Evolutionary conservation across 1,284 basidiomycete species (phyloP).

Genomic region (Papiliotrema fonsecae): DNA sequence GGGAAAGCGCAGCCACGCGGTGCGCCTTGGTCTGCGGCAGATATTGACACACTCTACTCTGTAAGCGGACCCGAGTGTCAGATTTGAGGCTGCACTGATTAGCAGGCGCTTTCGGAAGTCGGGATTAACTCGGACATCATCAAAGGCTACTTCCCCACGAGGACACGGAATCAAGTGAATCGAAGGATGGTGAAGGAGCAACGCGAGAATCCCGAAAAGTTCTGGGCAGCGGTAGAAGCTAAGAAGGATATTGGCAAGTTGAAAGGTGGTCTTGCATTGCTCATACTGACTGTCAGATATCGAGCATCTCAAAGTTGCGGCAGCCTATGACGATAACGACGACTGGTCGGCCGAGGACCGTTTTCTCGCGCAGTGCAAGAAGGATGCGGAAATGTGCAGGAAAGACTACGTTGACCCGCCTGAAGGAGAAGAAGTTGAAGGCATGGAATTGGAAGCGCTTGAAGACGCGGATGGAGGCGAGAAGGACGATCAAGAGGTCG

Average conservation of each 20-base stretch:
- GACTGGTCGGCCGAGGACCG: neutral
- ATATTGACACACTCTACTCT: constrained; percentile 30
- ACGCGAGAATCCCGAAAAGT: constrained; percentile 16
- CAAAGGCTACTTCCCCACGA: constrained; percentile 24
- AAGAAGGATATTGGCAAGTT: neutral
- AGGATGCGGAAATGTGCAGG: neutral
- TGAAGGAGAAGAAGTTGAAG: neutral
- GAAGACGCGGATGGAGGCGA: constrained; percentile 7
- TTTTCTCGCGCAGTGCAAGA: neutral
- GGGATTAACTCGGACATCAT: constrained; percentile 24
- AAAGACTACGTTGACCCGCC: neutral
- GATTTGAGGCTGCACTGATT: neutral
- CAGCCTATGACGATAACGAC: neutral
- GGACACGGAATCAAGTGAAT: constrained; percentile 21
- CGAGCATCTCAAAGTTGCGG: neutral
- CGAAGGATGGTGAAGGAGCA: constrained; percentile 20
- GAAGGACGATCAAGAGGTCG: constrained; percentile 6
- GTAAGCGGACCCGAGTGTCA: constrained; percentile 7
- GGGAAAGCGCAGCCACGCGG: constrained; percentile 17
- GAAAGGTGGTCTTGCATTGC: neutral
- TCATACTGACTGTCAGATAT: neutral
- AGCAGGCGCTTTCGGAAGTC: constrained; percentile 20
- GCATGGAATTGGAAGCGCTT: neutral
- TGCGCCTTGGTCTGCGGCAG: constrained; percentile 27
- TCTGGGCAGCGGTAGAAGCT: constrained; percentile 12